Evolutionary conservation across 1,139 yeast species (phyloP).

Genomic region (Suhomyces terraborum): DNA sequence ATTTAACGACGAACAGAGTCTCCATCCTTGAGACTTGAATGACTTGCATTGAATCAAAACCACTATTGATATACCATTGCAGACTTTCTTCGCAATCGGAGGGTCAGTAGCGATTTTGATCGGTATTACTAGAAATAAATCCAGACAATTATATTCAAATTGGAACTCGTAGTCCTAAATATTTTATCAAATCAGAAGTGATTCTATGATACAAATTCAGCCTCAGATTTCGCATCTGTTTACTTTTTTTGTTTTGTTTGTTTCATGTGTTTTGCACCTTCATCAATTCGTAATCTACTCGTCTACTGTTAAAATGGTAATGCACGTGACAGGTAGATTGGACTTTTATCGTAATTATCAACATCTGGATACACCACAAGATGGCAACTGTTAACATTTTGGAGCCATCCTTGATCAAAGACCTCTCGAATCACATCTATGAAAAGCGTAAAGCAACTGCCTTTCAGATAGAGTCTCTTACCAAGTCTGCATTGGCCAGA

Average conservation of each 20-base stretch:
- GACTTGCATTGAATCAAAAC: not conserved
- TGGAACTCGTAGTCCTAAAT: no score
- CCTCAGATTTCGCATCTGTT: no score
- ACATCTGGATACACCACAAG: not conserved
- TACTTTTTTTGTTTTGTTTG: not conserved
- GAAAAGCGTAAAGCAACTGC: conserved; percentile 97
- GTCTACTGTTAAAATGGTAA: not conserved
- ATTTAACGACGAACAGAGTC: not conserved
- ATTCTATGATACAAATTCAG: no score
- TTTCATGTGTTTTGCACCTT: no score
- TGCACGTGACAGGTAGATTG: conserved; percentile 1
- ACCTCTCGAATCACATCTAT: conserved; percentile 84
- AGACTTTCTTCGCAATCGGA: no score
- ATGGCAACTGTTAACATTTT: conserved; percentile 38
- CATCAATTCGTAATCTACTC: not conserved
- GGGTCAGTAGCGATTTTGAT: no score
- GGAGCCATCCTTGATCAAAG: conserved; percentile 79
- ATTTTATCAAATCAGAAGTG: no score
- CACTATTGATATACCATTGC: not conserved
- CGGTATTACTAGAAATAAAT: not conserved
- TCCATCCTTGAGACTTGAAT: not conserved
- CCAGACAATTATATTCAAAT: no score
- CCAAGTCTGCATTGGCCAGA: conserved; percentile 77
- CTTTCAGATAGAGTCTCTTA: conserved; percentile 78
- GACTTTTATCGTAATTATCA: not conserved